These are phyloP conservation scores for Hammondia hammondi DNA, from an alignment of 169 alveolate genomes.

Conservation along the genomic window DNA sequence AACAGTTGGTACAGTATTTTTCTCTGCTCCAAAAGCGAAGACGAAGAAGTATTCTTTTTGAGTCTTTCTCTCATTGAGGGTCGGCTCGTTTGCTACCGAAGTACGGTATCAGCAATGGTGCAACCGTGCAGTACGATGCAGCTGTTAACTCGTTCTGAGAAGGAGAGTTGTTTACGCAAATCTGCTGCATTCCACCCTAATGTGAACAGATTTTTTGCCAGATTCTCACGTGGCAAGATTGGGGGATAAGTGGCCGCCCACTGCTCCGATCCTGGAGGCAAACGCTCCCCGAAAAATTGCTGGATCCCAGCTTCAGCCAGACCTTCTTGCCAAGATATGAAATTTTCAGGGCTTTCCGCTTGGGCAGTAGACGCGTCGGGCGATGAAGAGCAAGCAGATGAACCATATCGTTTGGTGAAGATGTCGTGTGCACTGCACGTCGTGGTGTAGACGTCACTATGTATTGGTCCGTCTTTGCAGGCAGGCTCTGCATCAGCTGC, in stretches of 20 bases:
- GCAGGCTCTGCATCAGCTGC: background rate
- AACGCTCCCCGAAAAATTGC: background rate
- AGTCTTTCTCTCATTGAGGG: too few relatives aligned
- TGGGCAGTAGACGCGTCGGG: background rate
- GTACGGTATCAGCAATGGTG: too few relatives aligned
- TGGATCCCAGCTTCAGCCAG: background rate
- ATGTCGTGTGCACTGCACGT: conserved; percentile 20
- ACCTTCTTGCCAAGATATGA: background rate
- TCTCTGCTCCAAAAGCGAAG: background rate
- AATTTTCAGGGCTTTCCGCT: background rate
- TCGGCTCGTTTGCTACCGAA: too few relatives aligned
- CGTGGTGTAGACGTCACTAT: conserved; percentile 21
- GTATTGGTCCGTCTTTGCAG: background rate
- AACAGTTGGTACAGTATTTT: background rate
- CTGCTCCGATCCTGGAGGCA: conserved; percentile 40
- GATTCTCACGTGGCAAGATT: conserved; percentile 64
- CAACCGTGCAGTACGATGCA: background rate
- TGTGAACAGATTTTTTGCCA: background rate
- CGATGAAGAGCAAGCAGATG: background rate
- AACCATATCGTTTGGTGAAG: background rate
- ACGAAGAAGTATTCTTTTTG: background rate
- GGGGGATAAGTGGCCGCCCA: conserved; percentile 73
- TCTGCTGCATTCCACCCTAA: background rate
- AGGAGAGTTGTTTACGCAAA: too few relatives aligned
- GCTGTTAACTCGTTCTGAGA: background rate